A percentile compares a stretch with the other conserved stretches of the same genome.
These are phyloP conservation scores for Phytophthora lateralis DNA, from an alignment of 352 stramenopile genomes.

Conservation along the genomic window DNA sequence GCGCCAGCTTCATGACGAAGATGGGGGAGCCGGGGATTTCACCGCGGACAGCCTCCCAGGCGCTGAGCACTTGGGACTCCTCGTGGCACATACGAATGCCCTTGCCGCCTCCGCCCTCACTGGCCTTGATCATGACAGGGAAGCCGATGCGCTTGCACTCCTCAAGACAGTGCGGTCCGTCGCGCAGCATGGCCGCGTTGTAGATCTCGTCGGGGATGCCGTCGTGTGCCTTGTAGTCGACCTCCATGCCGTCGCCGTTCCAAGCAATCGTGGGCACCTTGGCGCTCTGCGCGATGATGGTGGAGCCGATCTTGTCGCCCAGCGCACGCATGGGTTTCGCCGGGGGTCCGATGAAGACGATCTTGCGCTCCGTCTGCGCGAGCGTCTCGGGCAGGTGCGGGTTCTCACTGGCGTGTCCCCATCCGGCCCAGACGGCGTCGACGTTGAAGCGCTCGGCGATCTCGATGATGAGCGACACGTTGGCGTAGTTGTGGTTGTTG, in stretches of 20 bases:
- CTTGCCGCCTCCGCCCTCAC: slow-evolving; percentile 98
- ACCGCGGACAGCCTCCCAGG: slow-evolving; percentile 97
- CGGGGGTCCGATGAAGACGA: slow-evolving; percentile 98
- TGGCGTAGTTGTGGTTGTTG: slow-evolving; percentile 99
- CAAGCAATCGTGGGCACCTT: slow-evolving; percentile 99
- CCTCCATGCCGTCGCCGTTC: slow-evolving; percentile 96
- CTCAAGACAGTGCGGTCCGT: slow-evolving; percentile 92
- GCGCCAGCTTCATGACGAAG: slow-evolving; percentile 99
- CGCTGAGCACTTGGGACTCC: slow-evolving; percentile 91
- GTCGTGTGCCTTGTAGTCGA: slow-evolving; percentile 89
- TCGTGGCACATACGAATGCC: slow-evolving; percentile 97
- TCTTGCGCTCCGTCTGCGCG: slow-evolving; percentile 88
- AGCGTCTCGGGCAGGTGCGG: slow-evolving; percentile 96
- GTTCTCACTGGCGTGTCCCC: slow-evolving; percentile 99
- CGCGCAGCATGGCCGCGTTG: slow-evolving; percentile 92
- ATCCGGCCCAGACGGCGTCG: slow-evolving; percentile 98
- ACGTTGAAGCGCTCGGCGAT: slow-evolving; percentile 96
- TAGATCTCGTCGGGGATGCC: slow-evolving; percentile 96
- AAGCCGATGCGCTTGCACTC: slow-evolving; percentile 96
- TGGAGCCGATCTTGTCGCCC: slow-evolving; percentile 99
- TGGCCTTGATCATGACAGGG: slow-evolving; percentile 99
- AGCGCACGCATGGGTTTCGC: slow-evolving; percentile 98
- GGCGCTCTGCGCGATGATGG: slow-evolving; percentile 99
- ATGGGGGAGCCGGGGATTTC: slow-evolving; percentile 99
- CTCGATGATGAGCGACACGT: slow-evolving; percentile 99